Percentiles rank a stretch among this genome's conserved stretches.
These are phyloP conservation scores for Penicillium cataractarum DNA, from an alignment of 495 filamentous ascomycete species.

Conservation along the genomic window DNA sequence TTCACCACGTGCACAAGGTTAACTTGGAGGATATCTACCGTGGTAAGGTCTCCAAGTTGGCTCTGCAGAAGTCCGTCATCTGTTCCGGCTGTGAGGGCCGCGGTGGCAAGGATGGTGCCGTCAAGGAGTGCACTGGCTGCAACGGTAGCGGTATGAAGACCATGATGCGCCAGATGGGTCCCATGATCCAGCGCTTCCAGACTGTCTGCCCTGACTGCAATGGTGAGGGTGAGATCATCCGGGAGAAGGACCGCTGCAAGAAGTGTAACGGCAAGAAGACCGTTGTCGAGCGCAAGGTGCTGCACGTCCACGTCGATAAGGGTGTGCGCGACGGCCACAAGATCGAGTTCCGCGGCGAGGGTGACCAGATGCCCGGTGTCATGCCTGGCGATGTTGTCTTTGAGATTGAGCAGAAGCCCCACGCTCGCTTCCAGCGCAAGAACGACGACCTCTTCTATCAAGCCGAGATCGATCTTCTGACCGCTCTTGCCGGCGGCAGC, in stretches of 20 bases:
- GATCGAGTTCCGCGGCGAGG: constrained; percentile 94
- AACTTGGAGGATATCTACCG: constrained; percentile 97
- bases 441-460: constrained; percentile 96
- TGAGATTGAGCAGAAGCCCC: constrained; percentile 97
- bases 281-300: constrained; percentile 92
- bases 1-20: constrained; percentile 97
- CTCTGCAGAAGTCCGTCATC: constrained; percentile 95
- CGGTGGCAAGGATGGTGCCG: constrained; percentile 95
- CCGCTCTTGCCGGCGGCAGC: constrained; percentile 85
- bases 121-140: constrained; percentile 87
- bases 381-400: constrained; percentile 94
- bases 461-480: constrained; percentile 93
- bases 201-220: constrained; percentile 98
- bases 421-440: constrained; percentile 91
- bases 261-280: constrained; percentile 96
- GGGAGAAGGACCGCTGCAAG: constrained; percentile 96
- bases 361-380: constrained; percentile 93
- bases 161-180: constrained; percentile 99
- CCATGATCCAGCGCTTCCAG: constrained; percentile 99
- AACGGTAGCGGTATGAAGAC: constrained; percentile 97
- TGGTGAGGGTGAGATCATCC: constrained; percentile 94
- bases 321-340: constrained; percentile 92
- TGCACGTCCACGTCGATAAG: constrained; percentile 96
- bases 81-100: constrained; percentile 94
- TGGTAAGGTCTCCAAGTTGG: constrained; percentile 96